Evolutionary conservation across 768 basidiomycete species (phyloP).

Genomic region (Pulveroboletus ravenelii): DNA sequence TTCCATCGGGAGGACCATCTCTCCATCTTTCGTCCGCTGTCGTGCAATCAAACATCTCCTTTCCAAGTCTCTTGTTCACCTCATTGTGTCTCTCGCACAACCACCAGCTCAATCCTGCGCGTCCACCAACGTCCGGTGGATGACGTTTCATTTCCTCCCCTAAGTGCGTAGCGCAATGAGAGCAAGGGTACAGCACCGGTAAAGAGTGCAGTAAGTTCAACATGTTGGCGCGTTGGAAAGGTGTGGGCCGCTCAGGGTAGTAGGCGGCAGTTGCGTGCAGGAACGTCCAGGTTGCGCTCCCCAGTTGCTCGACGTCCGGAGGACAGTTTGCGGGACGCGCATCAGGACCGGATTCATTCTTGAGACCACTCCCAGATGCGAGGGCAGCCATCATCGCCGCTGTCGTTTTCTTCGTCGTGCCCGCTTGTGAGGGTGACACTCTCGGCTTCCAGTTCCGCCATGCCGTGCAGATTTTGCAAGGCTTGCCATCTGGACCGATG

Average conservation of each 20-base stretch:
- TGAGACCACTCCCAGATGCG: slow-evolving; percentile 27
- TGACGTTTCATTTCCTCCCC: slow-evolving; percentile 58
- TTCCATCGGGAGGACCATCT: slow-evolving; percentile 83
- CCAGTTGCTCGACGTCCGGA: slow-evolving; percentile 84
- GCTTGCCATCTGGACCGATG: slow-evolving; percentile 90
- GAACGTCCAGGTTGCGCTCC: slow-evolving; percentile 95
- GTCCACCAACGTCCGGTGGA: slow-evolving; percentile 76
- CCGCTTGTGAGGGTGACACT: slow-evolving; percentile 25
- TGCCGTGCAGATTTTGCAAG: slow-evolving; percentile 87
- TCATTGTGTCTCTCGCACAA: slow-evolving; percentile 91
- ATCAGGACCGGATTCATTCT: slow-evolving; percentile 28
- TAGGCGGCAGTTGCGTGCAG: slow-evolving; percentile 94
- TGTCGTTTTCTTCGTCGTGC: slow-evolving; percentile 31
- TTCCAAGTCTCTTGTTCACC: slow-evolving; percentile 84
- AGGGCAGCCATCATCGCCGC: slow-evolving; percentile 33
- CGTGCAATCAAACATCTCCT: slow-evolving; percentile 74
- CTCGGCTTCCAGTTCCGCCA: slow-evolving; percentile 65
- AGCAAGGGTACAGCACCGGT: slow-evolving; percentile 85
- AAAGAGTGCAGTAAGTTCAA: slow-evolving; percentile 69
- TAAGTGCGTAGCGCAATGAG: slow-evolving; percentile 80
- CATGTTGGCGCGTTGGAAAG: slow-evolving; percentile 80
- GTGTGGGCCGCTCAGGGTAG: slow-evolving; percentile 80
- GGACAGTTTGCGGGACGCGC: slow-evolving; percentile 69
- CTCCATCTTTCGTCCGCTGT: slow-evolving; percentile 88
- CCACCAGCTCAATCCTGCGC: slow-evolving; percentile 71